phyloP scores from a whole-genome alignment of 2,329 filamentous ascomycete species.

The Volutella citrinella region DNA sequence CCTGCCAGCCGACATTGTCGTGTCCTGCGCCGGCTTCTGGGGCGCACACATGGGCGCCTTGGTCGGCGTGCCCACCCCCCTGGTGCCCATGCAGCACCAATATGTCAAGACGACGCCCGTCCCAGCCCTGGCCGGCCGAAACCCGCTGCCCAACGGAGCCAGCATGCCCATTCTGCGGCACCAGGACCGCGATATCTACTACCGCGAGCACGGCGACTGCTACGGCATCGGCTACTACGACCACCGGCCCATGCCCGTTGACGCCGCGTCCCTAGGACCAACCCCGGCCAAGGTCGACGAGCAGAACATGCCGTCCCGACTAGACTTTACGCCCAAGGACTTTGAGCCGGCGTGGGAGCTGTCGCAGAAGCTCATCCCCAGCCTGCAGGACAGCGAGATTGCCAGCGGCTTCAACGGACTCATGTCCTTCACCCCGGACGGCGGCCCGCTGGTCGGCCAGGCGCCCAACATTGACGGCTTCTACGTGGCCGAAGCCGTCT shows the following conservation, averaged over 20 bases:
- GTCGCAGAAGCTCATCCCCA: constrained; percentile 52
- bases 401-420: constrained; percentile 63
- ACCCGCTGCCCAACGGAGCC: constrained; percentile 43
- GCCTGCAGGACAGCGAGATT: constrained; percentile 47
- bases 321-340: constrained; percentile 57
- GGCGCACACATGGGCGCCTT: constrained; percentile 63
- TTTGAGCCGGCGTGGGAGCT: constrained; percentile 60
- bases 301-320: constrained; percentile 61
- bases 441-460: constrained; percentile 57
- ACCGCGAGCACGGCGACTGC: constrained; percentile 61
- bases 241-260: constrained; percentile 59
- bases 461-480: constrained; percentile 58
- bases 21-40: constrained; percentile 66
- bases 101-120: constrained; percentile 60
- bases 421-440: constrained; percentile 65
- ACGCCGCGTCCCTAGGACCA: constrained; percentile 49
- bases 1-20: constrained; percentile 56
- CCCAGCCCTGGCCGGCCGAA: constrained; percentile 37
- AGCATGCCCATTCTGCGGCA: constrained; percentile 57
- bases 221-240: constrained; percentile 64
- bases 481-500: constrained; percentile 63
- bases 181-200: constrained; percentile 63
- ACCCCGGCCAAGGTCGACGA: constrained; percentile 54
- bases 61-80: constrained; percentile 54
- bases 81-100: constrained; percentile 61